Percentiles rank a stretch among this genome's conserved stretches.
Conservation (phyloP, 2,329 filamentous ascomycete species). For the Trichoderma sp. region DNA sequence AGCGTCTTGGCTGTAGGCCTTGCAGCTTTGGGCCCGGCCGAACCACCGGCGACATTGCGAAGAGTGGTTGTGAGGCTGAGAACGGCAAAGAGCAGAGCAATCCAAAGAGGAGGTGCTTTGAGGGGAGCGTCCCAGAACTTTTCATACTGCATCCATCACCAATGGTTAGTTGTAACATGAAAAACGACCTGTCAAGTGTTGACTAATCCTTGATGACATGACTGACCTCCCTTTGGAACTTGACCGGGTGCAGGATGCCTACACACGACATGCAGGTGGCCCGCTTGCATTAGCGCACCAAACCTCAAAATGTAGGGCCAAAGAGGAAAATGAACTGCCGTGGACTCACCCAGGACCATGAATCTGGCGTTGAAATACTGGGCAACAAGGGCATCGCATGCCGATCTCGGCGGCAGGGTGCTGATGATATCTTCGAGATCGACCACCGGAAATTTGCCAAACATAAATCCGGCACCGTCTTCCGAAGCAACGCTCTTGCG, state of each 20-base stretch:
- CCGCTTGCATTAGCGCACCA: not conserved
- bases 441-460: not conserved
- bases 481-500: not conserved
- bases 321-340: not conserved
- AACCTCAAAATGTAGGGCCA: not conserved
- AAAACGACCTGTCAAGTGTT: not conserved
- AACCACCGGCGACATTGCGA: not conserved
- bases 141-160: not conserved
- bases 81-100: not conserved
- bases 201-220: not conserved
- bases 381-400: not conserved
- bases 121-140: conserved; percentile 1
- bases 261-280: not conserved
- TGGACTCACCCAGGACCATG: not conserved
- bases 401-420: not conserved
- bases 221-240: conserved; percentile 8
- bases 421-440: not conserved
- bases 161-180: not conserved
- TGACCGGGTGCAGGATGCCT: conserved; percentile 4
- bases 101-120: conserved; percentile 1
- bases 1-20: not conserved
- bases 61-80: not conserved
- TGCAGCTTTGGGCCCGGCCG: not conserved
- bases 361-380: conserved; percentile 6
- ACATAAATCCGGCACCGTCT: not conserved